Conservation (phyloP, 441 rosid species). For the Arabidopsis lyrata region DNA sequence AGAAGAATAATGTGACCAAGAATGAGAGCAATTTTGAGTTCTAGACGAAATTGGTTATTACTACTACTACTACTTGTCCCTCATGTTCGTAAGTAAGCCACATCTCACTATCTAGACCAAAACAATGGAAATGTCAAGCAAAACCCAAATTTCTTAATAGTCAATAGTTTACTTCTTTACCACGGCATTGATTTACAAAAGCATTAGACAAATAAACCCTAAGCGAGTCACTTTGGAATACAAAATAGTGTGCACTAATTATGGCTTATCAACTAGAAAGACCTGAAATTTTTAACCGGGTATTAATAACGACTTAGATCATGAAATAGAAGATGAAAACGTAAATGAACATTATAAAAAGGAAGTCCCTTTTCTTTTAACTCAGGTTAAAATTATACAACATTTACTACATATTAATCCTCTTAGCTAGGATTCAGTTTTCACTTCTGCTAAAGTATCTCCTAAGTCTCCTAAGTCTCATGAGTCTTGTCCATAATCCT, state of each 20-base stretch:
- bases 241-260: not conserved
- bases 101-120: not conserved
- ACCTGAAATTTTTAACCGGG: not conserved
- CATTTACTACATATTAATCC: too few relatives aligned
- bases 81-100: not conserved
- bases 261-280: not conserved
- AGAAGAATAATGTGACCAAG: not conserved
- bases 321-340: constrained; percentile 1
- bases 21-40: not conserved
- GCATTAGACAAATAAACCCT: not conserved
- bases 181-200: not conserved
- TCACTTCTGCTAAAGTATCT: constrained; percentile 38
- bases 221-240: not conserved
- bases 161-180: not conserved
- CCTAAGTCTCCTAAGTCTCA: constrained; percentile 38
- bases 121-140: not conserved
- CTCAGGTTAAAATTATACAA: not conserved
- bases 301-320: not conserved
- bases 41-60: not conserved
- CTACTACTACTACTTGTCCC: not conserved
- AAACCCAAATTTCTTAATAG: not conserved
- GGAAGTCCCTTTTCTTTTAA: too few relatives aligned
- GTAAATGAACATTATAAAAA: not conserved
- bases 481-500: constrained; percentile 59
- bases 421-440: not conserved